These are phyloP conservation scores for Fusarium secorum DNA, from an alignment of 2,329 filamentous ascomycete species.

Conservation along the genomic window DNA sequence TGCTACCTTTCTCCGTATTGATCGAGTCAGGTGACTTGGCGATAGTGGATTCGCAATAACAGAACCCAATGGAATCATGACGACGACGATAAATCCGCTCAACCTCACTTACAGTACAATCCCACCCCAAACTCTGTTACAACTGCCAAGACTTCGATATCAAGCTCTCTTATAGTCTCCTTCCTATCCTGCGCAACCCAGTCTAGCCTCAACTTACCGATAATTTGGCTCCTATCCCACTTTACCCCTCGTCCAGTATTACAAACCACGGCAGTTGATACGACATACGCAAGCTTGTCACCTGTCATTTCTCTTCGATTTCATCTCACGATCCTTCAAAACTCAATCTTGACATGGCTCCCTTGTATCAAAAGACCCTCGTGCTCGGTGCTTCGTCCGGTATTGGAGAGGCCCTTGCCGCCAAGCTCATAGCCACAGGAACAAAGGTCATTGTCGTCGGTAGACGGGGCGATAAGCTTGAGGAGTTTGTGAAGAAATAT, in stretches of 20 bases:
- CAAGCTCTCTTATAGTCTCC: background rate
- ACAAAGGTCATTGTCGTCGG: conserved; percentile 57
- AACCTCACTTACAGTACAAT: no score
- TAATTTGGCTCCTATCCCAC: background rate
- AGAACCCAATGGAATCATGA: background rate
- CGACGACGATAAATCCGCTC: background rate
- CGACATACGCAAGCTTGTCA: background rate
- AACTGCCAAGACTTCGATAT: background rate
- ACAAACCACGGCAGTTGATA: background rate
- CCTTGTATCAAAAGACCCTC: conserved; percentile 47
- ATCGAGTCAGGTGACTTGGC: background rate
- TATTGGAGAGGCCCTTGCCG: conserved; percentile 43
- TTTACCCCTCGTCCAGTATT: conserved; percentile 4
- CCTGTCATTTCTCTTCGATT: background rate
- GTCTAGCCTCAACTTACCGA: background rate
- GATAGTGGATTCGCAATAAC: background rate
- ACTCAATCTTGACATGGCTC: conserved; percentile 31
- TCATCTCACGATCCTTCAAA: background rate
- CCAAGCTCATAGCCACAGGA: conserved; percentile 53
- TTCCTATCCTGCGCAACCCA: background rate
- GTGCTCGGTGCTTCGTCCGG: conserved; percentile 51
- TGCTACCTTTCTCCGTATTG: background rate
- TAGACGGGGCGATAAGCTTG: conserved; percentile 57
- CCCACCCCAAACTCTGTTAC: background rate
- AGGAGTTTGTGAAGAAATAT: conserved; percentile 55